Conservation (phyloP, 169 alveolate species). For the Plasmodium vivax region DNA sequence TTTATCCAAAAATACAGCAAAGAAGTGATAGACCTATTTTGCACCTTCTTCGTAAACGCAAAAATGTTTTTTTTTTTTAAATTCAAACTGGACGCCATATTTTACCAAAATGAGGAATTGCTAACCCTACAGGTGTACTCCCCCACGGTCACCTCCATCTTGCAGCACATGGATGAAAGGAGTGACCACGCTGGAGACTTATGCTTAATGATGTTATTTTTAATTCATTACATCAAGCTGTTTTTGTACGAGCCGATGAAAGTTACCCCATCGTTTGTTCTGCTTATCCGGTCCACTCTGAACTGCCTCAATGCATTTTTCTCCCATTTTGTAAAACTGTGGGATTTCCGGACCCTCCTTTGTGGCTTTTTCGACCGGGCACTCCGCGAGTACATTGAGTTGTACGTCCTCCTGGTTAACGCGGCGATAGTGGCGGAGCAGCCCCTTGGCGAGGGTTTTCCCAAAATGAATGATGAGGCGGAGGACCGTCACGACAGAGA, state of each 20-base stretch:
- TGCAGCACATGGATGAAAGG: not conserved
- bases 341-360: too few species aligned
- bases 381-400: too few species aligned
- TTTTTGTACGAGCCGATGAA: not conserved
- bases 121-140: not conserved
- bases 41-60: not conserved
- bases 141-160: not conserved
- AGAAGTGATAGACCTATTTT: not conserved
- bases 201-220: not conserved
- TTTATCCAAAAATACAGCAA: slow-evolving; percentile 1
- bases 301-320: not conserved
- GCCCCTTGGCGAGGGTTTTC: too few species aligned
- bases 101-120: not conserved
- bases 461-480: too few species aligned
- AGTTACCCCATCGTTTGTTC: not conserved
- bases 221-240: not conserved
- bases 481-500: too few species aligned
- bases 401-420: too few species aligned
- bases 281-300: not conserved
- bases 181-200: not conserved
- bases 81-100: not conserved
- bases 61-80: slow-evolving; percentile 6
- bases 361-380: too few species aligned
- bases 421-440: too few species aligned
- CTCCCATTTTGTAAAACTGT: not conserved